A percentile compares a stretch with the other conserved stretches of the same genome.
Evolutionary conservation across 2,329 filamentous ascomycete genomes (phyloP).

Genomic region (Pseudocercospora musae): DNA sequence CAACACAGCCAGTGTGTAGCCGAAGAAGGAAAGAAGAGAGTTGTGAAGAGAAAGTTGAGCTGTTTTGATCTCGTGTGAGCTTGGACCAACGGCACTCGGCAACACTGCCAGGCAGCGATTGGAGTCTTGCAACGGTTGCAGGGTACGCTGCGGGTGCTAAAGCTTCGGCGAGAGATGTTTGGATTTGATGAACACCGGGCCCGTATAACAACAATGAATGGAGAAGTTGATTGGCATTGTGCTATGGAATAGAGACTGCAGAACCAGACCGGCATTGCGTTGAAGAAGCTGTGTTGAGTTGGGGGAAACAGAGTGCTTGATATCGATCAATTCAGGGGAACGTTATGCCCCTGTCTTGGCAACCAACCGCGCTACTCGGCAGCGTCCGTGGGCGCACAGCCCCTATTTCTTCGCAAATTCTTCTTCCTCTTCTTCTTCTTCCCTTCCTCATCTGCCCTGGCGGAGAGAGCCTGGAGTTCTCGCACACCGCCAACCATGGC

Average conservation of each 20-base stretch:
- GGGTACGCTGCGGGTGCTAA: neutral
- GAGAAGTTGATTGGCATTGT: neutral
- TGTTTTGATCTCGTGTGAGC: neutral
- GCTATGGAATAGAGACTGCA: too few species aligned
- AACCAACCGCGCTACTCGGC: neutral
- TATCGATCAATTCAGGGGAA: too few species aligned
- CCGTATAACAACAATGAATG: neutral
- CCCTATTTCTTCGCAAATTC: neutral
- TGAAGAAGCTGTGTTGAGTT: too few species aligned
- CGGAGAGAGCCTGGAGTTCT: neutral
- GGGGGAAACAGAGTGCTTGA: too few species aligned
- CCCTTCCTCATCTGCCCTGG: neutral
- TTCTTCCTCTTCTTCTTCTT: neutral
- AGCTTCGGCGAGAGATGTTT: neutral
- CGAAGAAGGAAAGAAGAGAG: neutral
- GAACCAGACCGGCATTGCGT: too few species aligned
- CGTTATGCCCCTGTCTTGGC: neutral
- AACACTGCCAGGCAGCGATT: neutral
- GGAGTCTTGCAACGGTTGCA: neutral
- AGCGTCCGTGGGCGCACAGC: too few species aligned
- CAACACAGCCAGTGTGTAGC: neutral
- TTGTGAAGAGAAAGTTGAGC: neutral
- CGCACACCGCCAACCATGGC: neutral
- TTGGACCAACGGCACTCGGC: neutral
- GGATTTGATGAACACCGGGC: neutral